Evolutionary conservation across 2,329 filamentous ascomycete genomes (phyloP), one percentile per base, ranked within the genome.

Genomic region (Fusarium pseudonygamai): DNA sequence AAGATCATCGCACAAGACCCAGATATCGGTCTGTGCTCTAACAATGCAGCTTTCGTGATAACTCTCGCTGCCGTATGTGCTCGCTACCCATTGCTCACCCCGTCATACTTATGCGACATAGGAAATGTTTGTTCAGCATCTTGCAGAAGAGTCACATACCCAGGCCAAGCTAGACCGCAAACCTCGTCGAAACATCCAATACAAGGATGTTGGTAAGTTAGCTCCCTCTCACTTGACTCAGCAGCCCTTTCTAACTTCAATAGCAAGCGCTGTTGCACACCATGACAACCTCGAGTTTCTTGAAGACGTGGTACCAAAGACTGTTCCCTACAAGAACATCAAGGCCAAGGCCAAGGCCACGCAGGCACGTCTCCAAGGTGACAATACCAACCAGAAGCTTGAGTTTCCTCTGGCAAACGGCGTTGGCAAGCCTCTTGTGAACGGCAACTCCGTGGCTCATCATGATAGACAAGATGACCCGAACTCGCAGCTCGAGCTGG

Each of bases 241-340:
- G 37, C 15, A n/a, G 24, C 26, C 37, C 15, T 22, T 32, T n/a
- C 52, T 78, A 56, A 68, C 58, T 34, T 60, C 20, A 59, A 42
- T 78, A 95, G 94, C 95, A 75, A 93, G 90, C 78, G 96, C 96
- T 34, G 92, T 98, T 62, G 90, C 93, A 13, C 93, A 94, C 80
- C 91, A 95, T 71, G 96, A 98, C 82, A 97, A 97, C 81, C 92
- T 99, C 58, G 95, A 99, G 82, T 99, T 99, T 80, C 89, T 99
- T 20, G 88, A 93, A 71, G 96, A 99, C 82, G 90, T 97, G 32
- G 93, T 98, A 42, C 96, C 96, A 64, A 93, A 93, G 80, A 98
- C 95, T 3, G 89, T 92, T 11, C 91, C 93, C 22, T 97, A 91
- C 85, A 93, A 93, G 80, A 89, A 93, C 75, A 89, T 93, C 83